These are phyloP conservation scores for Globisporangium viniferum DNA, from an alignment of 352 stramenopile species.

Conservation along the genomic window DNA sequence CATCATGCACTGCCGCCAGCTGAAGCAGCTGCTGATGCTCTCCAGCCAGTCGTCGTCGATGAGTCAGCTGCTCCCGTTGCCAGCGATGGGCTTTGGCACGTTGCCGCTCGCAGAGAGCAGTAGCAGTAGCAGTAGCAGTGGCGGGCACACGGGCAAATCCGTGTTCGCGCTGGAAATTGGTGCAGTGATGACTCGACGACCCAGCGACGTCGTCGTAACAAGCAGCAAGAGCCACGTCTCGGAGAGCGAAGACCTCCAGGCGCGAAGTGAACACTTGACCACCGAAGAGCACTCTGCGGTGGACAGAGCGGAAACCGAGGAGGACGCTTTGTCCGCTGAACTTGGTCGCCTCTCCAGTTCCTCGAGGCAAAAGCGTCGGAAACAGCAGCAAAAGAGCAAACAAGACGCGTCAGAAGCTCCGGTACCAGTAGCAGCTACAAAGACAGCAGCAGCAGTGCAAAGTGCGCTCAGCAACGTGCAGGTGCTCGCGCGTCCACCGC, in stretches of 20 bases:
- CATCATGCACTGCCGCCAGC: conserved; percentile 53
- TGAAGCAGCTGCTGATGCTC: conserved; percentile 24
- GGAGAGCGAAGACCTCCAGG: conserved; percentile 8
- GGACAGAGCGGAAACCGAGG: neutral
- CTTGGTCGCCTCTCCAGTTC: conserved; percentile 5
- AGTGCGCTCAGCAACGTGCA: neutral
- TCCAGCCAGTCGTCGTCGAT: conserved; percentile 17
- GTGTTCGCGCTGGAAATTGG: conserved; percentile 3
- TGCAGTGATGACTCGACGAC: neutral
- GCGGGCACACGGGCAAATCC: neutral
- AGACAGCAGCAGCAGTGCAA: neutral
- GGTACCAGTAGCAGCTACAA: conserved; percentile 7
- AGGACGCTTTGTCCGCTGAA: neutral
- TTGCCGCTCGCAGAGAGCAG: neutral
- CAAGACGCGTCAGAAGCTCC: neutral
- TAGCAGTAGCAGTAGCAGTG: neutral
- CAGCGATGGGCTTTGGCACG: neutral
- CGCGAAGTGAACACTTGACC: conserved; percentile 9
- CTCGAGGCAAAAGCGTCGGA: conserved; percentile 26
- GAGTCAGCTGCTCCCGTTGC: conserved; percentile 5
- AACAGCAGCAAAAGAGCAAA: conserved; percentile 32
- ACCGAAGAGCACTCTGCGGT: conserved; percentile 11
- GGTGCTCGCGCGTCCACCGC: neutral
- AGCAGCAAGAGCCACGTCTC: conserved; percentile 3
- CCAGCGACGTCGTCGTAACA: neutral